Base-by-base conservation (phyloP, 176 grass and related monocot species). In the Oryza glaberrima region DNA sequence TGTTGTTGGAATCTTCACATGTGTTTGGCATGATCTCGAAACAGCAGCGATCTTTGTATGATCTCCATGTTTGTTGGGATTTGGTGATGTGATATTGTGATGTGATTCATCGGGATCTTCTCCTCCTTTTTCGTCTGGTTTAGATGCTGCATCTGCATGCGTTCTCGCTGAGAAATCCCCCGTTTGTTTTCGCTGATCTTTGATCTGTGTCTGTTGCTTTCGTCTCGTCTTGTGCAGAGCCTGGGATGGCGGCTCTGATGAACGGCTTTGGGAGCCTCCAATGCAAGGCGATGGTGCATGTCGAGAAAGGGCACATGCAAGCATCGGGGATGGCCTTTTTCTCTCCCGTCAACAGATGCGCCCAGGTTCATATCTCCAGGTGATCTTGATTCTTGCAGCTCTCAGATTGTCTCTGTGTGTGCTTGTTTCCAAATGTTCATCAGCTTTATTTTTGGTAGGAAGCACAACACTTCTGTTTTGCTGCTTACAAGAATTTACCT, bases 321-420 rank as follows among this genome's bases (percentile, higher is more conserved):
- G 36, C 81, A 40, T 91, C 88, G 36, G 86, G 86, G 63, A 1
- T 79, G 6, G 77, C 88, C 67, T 80, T 20, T 45, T 68, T 87
- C 11, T 82, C 72, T 84, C 88, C 83, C 1, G 9, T 9, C 73
- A 92, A 77, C 54, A 88, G 68, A 67, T 73, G 89, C 73, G 26
- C 48, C 6, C 87, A 83, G 72, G 48, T 90, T 70, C 89, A 94
- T 81, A 45, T 85, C 73, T 87, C 88, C 26, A 89, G 96, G 96
- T 98, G 86, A 58, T 47, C 34, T 41, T 41, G 0, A 41, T 41
- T 41, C 40, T 19, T 70, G 45, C 14, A 70, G 19, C 35, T 47
- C 69, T 82, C 23, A 74, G n/a, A 49, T 63, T 61, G 77, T 69
- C 49, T 40, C 10, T 26, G 9, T 78, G 23, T 67, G 14, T 73